Conservation (phyloP, 1,139 yeast genomes). For the Yamadazyma diospyri region DNA sequence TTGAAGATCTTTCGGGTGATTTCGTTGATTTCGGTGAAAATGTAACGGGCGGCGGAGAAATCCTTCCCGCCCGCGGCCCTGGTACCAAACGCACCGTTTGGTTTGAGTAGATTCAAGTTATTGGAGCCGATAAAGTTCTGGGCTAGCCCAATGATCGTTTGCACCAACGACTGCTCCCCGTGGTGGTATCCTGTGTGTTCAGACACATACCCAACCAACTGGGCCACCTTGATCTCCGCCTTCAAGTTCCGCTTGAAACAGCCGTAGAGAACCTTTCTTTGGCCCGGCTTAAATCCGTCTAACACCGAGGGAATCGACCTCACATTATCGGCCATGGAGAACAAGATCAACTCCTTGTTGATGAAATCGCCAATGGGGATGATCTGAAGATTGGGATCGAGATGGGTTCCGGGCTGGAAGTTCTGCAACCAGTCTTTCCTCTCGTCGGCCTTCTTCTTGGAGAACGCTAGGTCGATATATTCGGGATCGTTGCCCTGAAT, state of each 20-base stretch:
- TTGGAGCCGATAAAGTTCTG: slow-evolving; percentile 94
- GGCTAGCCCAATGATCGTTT: slow-evolving; percentile 89
- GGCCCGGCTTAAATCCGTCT: slow-evolving; percentile 98
- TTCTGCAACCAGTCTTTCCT: slow-evolving; percentile 96
- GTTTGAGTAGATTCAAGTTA: slow-evolving; percentile 78
- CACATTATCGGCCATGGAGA: slow-evolving; percentile 94
- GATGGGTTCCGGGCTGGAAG: slow-evolving; percentile 85
- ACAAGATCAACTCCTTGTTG: slow-evolving; percentile 89
- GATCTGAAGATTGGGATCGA: slow-evolving; percentile 72
- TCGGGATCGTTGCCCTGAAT: slow-evolving; percentile 76
- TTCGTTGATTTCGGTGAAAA: slow-evolving; percentile 78
- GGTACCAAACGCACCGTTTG: slow-evolving; percentile 96
- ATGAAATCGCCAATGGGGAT: slow-evolving; percentile 94
- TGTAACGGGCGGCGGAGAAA: slow-evolving; percentile 97
- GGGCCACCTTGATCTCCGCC: slow-evolving; percentile 84
- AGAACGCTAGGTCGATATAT: slow-evolving; percentile 88
- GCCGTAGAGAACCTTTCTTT: slow-evolving; percentile 87
- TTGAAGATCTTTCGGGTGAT: slow-evolving; percentile 76
- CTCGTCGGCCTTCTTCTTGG: slow-evolving; percentile 94
- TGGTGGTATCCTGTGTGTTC: slow-evolving; percentile 95
- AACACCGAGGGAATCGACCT: slow-evolving; percentile 92
- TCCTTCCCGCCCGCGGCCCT: slow-evolving; percentile 98
- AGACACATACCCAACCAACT: slow-evolving; percentile 84
- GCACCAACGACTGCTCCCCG: slow-evolving; percentile 85
- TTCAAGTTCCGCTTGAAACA: slow-evolving; percentile 79